Percentiles rank a stretch among this genome's conserved stretches.
Conservation (phyloP, 2,329 filamentous ascomycete species). For the Didymella pomorum region DNA sequence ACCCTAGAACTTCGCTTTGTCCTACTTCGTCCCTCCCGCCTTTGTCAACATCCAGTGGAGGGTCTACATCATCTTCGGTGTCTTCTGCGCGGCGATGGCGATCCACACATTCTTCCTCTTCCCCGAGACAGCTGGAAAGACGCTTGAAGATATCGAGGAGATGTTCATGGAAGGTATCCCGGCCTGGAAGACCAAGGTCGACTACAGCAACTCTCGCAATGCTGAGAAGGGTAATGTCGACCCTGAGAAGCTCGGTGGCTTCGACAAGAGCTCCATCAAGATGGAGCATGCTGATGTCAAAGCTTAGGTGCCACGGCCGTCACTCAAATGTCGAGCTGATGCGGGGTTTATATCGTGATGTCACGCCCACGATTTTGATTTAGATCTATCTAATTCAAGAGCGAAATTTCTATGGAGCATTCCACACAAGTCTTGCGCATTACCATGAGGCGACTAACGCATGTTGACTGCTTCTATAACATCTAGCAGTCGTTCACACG, state of each 20-base stretch:
- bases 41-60: constrained; percentile 66
- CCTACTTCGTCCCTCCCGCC: constrained; percentile 64
- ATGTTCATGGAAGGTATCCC: constrained; percentile 68
- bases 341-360: neutral
- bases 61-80: constrained; percentile 78
- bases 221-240: constrained; percentile 39
- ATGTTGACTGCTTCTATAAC: neutral
- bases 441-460: no score
- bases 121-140: constrained; percentile 75
- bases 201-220: constrained; percentile 32
- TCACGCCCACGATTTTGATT: neutral
- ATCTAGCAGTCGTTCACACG: neutral
- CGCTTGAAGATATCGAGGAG: constrained; percentile 78
- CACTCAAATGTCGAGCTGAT: neutral
- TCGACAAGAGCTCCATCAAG: constrained; percentile 17
- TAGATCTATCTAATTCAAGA: neutral
- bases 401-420: neutral
- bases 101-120: constrained; percentile 72
- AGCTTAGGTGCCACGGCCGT: neutral
- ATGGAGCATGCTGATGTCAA: constrained; percentile 17
- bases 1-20: constrained; percentile 65
- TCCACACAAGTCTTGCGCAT: neutral
- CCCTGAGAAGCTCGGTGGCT: constrained; percentile 32
- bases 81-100: constrained; percentile 73
- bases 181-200: constrained; percentile 62